phyloP scores from a whole-genome alignment of 257 asterid species.

The Primulina tabacum region DNA sequence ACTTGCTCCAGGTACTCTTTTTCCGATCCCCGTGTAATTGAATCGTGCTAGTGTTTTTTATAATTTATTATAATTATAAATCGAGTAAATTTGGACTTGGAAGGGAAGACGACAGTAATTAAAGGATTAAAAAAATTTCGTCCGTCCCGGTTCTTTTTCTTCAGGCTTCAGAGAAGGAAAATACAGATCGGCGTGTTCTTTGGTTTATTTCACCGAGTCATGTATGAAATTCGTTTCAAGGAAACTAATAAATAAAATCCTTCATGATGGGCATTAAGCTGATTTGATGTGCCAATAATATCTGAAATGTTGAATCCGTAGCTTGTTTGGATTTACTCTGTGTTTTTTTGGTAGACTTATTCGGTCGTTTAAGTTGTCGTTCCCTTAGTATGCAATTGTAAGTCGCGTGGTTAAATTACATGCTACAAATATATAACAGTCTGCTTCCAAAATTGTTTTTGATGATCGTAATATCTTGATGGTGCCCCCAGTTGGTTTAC shows the following conservation, averaged over 20 bases:
- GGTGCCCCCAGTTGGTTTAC: not conserved
- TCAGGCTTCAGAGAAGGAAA: not conserved
- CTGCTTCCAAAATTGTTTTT: not conserved
- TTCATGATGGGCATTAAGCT: too few species aligned
- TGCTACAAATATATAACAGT: too few species aligned
- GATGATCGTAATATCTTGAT: conserved; percentile 10
- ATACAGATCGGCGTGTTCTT: not conserved
- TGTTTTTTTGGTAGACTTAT: not conserved
- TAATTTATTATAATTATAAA: too few species aligned
- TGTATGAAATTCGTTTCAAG: too few species aligned
- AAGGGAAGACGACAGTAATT: not conserved
- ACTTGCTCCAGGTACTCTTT: conserved; percentile 52
- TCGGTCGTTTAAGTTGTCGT: not conserved
- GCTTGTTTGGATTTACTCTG: not conserved
- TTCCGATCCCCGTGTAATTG: not conserved
- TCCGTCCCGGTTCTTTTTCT: not conserved
- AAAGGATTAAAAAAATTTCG: not conserved
- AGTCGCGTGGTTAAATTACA: not conserved
- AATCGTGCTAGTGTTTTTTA: not conserved
- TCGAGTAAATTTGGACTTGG: not conserved
- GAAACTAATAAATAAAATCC: too few species aligned
- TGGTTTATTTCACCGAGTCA: too few species aligned
- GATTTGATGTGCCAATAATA: not conserved
- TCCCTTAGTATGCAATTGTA: not conserved
- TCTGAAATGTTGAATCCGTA: not conserved